phyloP scores from a whole-genome alignment of 2,329 filamentous ascomycete genomes.

The Pseudogymnoascus sp. region DNA sequence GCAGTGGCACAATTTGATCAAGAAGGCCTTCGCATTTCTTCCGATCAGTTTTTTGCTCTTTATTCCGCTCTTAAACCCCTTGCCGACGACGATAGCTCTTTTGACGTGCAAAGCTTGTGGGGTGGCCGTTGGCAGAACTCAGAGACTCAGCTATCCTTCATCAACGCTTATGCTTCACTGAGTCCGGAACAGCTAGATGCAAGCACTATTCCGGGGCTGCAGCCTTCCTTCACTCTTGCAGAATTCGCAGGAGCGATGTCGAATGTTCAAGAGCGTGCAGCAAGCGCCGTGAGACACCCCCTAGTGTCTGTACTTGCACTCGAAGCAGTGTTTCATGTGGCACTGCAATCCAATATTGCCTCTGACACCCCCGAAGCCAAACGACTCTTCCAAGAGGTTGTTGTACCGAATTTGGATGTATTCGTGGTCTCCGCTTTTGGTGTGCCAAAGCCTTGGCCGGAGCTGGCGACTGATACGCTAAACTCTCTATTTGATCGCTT shows the following conservation, averaged over 20 bases:
- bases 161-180: slow-evolving; percentile 76
- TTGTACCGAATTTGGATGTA: slow-evolving; percentile 67
- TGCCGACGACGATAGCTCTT: slow-evolving; percentile 50
- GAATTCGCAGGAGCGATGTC: slow-evolving; percentile 56
- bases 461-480: slow-evolving; percentile 66
- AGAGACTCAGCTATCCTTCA: slow-evolving; percentile 87
- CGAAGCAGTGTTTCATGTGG: slow-evolving; percentile 58
- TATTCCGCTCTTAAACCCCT: slow-evolving; percentile 73
- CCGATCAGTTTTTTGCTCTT: slow-evolving; percentile 71
- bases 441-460: slow-evolving; percentile 69
- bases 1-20: slow-evolving; percentile 77
- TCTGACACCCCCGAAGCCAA: slow-evolving; percentile 58
- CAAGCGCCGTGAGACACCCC: slow-evolving; percentile 70
- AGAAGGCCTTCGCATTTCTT: slow-evolving; percentile 65
- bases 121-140: slow-evolving; percentile 80
- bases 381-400: slow-evolving; percentile 58
- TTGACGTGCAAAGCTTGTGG: slow-evolving; percentile 87
- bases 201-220: slow-evolving; percentile 73
- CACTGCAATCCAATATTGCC: slow-evolving; percentile 52
- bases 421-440: slow-evolving; percentile 73
- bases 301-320: slow-evolving; percentile 83
- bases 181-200: slow-evolving; percentile 71
- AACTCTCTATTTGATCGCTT: slow-evolving; percentile 77
- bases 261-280: slow-evolving; percentile 51
- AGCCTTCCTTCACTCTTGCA: slow-evolving; percentile 63